These are phyloP conservation scores for Torulaspora delbrueckii DNA, from an alignment of 805 yeast species.

Conservation along the genomic window DNA sequence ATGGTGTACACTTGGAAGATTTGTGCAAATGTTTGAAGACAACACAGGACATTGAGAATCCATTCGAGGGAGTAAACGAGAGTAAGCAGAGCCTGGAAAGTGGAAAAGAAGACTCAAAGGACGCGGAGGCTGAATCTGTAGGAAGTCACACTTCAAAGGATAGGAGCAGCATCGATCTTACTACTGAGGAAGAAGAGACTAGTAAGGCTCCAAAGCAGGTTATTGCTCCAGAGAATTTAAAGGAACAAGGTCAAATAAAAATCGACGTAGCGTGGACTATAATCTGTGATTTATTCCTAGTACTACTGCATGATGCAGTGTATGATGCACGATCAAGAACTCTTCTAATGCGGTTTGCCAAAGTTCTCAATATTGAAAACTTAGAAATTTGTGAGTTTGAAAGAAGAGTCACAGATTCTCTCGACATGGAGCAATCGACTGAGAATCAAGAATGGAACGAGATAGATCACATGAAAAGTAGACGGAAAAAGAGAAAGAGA, in stretches of 20 bases:
- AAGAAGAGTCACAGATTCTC: constrained; percentile 79
- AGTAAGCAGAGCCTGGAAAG: constrained; percentile 2
- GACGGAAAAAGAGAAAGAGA: constrained; percentile 60
- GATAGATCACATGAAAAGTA: constrained; percentile 56
- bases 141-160: background rate
- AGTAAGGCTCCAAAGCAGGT: constrained; percentile 12
- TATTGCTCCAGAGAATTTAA: constrained; percentile 34
- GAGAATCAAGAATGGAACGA: constrained; percentile 74
- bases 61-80: constrained; percentile 33
- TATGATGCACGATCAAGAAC: constrained; percentile 89
- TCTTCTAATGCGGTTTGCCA: constrained; percentile 64
- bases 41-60: constrained; percentile 48
- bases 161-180: background rate
- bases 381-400: constrained; percentile 85
- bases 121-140: background rate
- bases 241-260: constrained; percentile 40
- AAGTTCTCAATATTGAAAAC: constrained; percentile 49
- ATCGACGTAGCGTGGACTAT: constrained; percentile 91
- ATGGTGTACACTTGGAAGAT: constrained; percentile 74
- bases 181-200: background rate
- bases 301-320: constrained; percentile 73
- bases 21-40: constrained; percentile 58
- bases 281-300: constrained; percentile 81
- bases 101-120: constrained; percentile 13
- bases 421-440: constrained; percentile 80